A percentile compares a stretch with the other conserved stretches of the same genome.
Conservation (phyloP, 75 land plant genomes). For the Cunninghamia lanceolata region DNA sequence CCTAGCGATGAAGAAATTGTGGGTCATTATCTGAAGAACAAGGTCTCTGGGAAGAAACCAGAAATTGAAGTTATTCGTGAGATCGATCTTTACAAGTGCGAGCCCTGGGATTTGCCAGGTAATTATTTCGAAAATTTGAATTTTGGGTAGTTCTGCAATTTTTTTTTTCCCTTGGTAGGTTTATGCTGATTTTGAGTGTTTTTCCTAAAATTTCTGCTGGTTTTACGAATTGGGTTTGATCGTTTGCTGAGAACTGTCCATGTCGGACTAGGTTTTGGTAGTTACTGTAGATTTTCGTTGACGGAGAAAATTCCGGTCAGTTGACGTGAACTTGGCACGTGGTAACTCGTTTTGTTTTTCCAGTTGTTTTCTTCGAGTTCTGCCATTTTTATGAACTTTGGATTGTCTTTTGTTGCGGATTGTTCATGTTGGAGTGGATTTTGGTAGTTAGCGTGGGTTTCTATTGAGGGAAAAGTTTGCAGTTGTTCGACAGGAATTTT, state of each 20-base stretch:
- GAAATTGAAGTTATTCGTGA: slow-evolving; percentile 49
- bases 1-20: slow-evolving; percentile 69
- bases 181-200: background rate
- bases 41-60: slow-evolving; percentile 32
- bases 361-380: background rate
- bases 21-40: slow-evolving; percentile 36
- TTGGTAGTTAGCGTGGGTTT: background rate
- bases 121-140: background rate
- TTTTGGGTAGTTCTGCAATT: background rate
- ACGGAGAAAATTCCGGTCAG: background rate
- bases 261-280: background rate
- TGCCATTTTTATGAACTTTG: background rate
- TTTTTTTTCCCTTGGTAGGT: background rate
- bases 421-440: background rate
- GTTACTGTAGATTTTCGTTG: background rate
- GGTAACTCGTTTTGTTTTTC: background rate
- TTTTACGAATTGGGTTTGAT: background rate
- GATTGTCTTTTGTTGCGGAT: background rate
- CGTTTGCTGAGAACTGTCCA: background rate
- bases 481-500: background rate
- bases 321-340: background rate
- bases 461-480: background rate
- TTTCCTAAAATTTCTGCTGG: background rate
- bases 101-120: slow-evolving; percentile 84
- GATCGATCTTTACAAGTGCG: slow-evolving; percentile 66